Conservation (phyloP, 495 filamentous ascomycete species). For the Xylaria telfairii region DNA sequence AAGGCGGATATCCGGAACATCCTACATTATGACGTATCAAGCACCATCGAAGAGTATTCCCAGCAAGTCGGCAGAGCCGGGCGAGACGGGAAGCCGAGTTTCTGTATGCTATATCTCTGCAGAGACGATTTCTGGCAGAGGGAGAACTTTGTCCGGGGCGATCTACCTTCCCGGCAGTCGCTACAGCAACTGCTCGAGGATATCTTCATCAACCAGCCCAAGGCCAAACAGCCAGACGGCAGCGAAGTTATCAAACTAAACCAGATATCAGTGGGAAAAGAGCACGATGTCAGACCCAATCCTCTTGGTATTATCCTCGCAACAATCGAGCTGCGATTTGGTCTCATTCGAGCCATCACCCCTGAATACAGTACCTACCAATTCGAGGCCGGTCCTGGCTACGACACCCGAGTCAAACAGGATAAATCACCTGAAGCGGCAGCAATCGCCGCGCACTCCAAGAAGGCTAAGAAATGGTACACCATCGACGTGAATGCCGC, state of each 20-base stretch:
- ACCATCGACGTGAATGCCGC: conserved; percentile 54
- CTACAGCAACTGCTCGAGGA: conserved; percentile 51
- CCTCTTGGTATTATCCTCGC: conserved; percentile 55
- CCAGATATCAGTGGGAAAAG: conserved; percentile 45
- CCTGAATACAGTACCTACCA: conserved; percentile 60
- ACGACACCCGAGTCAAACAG: conserved; percentile 26
- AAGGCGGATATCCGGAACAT: conserved; percentile 65
- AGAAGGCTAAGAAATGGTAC: conserved; percentile 40
- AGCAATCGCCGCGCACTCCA: conserved; percentile 43
- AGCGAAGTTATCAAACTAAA: conserved; percentile 51
- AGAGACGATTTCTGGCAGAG: conserved; percentile 56
- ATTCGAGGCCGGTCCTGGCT: conserved; percentile 45
- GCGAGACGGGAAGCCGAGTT: conserved; percentile 56
- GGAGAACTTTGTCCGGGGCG: conserved; percentile 62
- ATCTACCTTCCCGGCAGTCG: conserved; percentile 57
- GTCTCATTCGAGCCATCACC: conserved; percentile 59
- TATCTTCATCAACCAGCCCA: conserved; percentile 51
- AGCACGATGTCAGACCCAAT: conserved; percentile 51
- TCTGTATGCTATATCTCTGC: conserved; percentile 62
- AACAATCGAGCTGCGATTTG: conserved; percentile 61
- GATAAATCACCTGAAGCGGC: conserved; percentile 43
- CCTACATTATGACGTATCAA: conserved; percentile 61
- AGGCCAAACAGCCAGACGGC: conserved; percentile 36
- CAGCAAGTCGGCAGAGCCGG: conserved; percentile 67
- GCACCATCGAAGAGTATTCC: conserved; percentile 63